phyloP scores from a whole-genome alignment of 78 protist genomes.

The Neovahlkampfia damariscottae region DNA sequence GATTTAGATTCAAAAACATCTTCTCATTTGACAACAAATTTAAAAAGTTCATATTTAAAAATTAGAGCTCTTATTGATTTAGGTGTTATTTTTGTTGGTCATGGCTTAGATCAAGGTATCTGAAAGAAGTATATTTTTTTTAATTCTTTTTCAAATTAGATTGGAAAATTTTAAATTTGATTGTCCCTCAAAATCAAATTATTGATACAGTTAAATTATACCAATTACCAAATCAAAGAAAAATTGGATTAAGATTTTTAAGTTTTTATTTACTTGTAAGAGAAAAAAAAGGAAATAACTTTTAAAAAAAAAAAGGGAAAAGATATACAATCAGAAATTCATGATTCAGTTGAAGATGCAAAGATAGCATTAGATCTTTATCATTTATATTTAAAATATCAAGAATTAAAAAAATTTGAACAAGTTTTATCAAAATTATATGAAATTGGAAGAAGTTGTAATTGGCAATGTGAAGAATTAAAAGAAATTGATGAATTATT shows the following conservation, averaged over 20 bases:
- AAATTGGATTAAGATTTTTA: slow-evolving; percentile 56
- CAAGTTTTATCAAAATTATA: slow-evolving; percentile 43
- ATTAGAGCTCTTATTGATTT: slow-evolving; percentile 55
- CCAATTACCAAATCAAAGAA: slow-evolving; percentile 54
- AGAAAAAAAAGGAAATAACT: too few relatives aligned
- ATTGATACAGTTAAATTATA: slow-evolving; percentile 76
- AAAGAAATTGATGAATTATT: too few relatives aligned
- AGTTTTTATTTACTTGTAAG: slow-evolving; percentile 42
- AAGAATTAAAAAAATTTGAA: slow-evolving; percentile 41
- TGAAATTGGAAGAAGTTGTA: slow-evolving; percentile 40
- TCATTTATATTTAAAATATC: slow-evolving; percentile 27
- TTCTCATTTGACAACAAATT: slow-evolving; percentile 31
- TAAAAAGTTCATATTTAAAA: slow-evolving; percentile 56
- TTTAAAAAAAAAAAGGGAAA: neutral
- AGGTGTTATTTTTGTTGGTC: slow-evolving; percentile 68
- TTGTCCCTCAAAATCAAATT: slow-evolving; percentile 61
- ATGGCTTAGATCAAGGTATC: slow-evolving; percentile 70
- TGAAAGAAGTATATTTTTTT: slow-evolving; percentile 49
- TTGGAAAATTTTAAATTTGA: slow-evolving; percentile 64
- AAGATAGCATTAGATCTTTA: slow-evolving; percentile 57
- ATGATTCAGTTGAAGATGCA: slow-evolving; percentile 71
- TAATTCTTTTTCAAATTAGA: slow-evolving; percentile 52
- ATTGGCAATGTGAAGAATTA: slow-evolving; percentile 22
- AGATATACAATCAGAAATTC: slow-evolving; percentile 67
- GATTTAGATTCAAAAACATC: slow-evolving; percentile 63